phyloP scores from a whole-genome alignment of 352 stramenopile genomes.

The Phytophthora uliginosa region DNA sequence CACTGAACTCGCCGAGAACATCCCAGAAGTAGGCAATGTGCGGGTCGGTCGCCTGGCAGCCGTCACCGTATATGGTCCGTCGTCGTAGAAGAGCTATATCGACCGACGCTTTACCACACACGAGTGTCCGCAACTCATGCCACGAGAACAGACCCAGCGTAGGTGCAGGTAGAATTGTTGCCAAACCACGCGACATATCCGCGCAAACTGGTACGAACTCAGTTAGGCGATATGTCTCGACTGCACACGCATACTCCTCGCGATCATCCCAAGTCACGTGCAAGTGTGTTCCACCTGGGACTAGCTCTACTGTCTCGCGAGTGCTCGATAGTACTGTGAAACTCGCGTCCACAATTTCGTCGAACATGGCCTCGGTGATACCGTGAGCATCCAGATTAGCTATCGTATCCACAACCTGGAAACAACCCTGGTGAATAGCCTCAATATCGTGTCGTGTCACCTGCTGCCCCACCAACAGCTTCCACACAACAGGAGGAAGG shows the following conservation, averaged over 20 bases:
- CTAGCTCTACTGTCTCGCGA: slow-evolving; percentile 80
- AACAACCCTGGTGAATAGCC: slow-evolving; percentile 83
- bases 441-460: slow-evolving; percentile 88
- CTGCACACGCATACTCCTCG: slow-evolving; percentile 80
- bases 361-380: slow-evolving; percentile 89
- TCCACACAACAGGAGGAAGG: slow-evolving; percentile 94
- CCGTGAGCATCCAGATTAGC: slow-evolving; percentile 80
- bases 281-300: slow-evolving; percentile 81
- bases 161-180: slow-evolving; percentile 87
- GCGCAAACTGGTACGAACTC: slow-evolving; percentile 86
- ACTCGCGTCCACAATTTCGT: slow-evolving; percentile 92
- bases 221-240: slow-evolving; percentile 80
- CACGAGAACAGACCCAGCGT: slow-evolving; percentile 90
- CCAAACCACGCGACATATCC: slow-evolving; percentile 82
- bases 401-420: slow-evolving; percentile 93
- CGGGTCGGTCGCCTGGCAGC: slow-evolving; percentile 84
- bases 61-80: slow-evolving; percentile 92
- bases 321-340: slow-evolving; percentile 92
- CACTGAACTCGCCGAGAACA: slow-evolving; percentile 85
- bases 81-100: slow-evolving; percentile 89
- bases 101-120: slow-evolving; percentile 91
- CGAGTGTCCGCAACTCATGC: slow-evolving; percentile 90
- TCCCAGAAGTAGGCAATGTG: slow-evolving; percentile 95
- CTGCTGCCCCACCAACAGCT: slow-evolving; percentile 88
- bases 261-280: slow-evolving; percentile 94